Conservation (phyloP, 148 eudicot genomes). For the Vaccinium myrtillus region DNA sequence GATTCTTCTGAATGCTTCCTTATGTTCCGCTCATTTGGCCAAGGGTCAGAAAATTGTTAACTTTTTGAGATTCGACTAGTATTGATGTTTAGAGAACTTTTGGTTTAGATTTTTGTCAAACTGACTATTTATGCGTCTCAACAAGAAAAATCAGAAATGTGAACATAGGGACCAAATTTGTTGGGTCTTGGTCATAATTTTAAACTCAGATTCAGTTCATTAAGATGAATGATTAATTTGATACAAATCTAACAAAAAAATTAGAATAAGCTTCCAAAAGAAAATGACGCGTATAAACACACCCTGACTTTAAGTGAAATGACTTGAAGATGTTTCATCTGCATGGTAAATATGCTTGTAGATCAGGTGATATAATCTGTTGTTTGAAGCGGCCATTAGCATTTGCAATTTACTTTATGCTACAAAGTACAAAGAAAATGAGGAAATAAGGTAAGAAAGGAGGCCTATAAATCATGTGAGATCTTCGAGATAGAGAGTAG, state of each 20-base stretch:
- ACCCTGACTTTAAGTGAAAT: not conserved
- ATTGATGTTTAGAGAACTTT: not conserved
- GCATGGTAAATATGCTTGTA: not conserved
- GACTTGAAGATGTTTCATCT: not conserved
- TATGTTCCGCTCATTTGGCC: not conserved
- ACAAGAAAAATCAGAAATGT: not conserved
- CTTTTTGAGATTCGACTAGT: too few species aligned
- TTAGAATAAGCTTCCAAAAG: not conserved
- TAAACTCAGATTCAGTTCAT: not conserved
- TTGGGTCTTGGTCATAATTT: not conserved
- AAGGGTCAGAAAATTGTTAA: too few species aligned
- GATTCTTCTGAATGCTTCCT: not conserved
- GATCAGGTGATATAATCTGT: not conserved
- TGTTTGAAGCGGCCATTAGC: not conserved
- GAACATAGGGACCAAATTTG: not conserved
- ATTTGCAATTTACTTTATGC: not conserved
- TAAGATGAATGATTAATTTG: not conserved
- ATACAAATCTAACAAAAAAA: not conserved
- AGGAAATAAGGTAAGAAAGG: not conserved
- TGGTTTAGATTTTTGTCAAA: not conserved
- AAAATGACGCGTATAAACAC: too few species aligned
- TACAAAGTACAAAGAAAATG: not conserved
- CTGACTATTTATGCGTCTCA: not conserved
- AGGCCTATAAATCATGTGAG: not conserved
- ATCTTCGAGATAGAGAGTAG: not conserved